These are phyloP conservation scores for Cordyceps fumosorosea DNA, from an alignment of 2,329 filamentous ascomycete species.

Conservation along the genomic window DNA sequence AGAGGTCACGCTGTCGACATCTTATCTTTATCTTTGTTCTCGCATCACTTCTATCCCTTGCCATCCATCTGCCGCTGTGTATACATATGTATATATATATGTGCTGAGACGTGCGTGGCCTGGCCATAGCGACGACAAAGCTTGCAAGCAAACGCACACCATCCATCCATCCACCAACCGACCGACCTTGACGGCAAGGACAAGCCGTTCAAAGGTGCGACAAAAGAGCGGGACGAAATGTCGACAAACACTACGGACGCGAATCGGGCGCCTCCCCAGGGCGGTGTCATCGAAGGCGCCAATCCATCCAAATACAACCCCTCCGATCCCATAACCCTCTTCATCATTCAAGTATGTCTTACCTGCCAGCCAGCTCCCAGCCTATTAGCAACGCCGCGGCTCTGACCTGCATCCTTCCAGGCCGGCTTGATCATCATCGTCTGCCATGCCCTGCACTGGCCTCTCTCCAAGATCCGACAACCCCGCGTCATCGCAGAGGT, in stretches of 20 bases:
- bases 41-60: no score
- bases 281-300: constrained; percentile 63
- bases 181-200: neutral
- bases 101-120: no score
- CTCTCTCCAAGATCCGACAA: constrained; percentile 69
- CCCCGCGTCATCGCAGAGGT: constrained; percentile 81
- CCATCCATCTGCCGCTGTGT: no score
- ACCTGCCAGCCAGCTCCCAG: no score
- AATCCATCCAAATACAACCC: constrained; percentile 63
- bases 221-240: neutral
- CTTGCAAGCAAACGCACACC: no score
- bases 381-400: neutral
- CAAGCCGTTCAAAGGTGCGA: no score
- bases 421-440: constrained; percentile 41
- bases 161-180: neutral
- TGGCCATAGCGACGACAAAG: no score
- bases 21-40: no score
- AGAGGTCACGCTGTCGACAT: neutral
- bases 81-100: no score
- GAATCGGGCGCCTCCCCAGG: constrained; percentile 29
- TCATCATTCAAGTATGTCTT: constrained; percentile 64
- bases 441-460: constrained; percentile 58
- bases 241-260: neutral
- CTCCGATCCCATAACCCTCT: constrained; percentile 66
- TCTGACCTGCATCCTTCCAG: constrained; percentile 19